A percentile compares a stretch with the other conserved stretches of the same genome.
phyloP scores from a whole-genome alignment of 768 basidiomycete species.

The Leccinum fibrillosum region DNA sequence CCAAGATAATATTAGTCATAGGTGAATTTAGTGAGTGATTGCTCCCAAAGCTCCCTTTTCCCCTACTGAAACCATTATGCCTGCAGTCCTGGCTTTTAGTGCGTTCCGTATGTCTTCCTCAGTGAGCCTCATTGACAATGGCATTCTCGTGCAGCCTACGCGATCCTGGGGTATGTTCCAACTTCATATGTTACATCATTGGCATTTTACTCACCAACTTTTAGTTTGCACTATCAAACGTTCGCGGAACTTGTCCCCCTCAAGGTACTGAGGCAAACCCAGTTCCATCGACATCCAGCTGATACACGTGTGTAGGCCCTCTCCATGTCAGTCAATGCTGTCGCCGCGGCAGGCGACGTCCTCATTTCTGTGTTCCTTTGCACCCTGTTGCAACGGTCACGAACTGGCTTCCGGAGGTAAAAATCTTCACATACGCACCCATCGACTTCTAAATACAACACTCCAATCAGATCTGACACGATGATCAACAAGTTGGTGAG shows the following conservation, averaged over 20 bases:
- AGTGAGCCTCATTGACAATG: slow-evolving; percentile 2
- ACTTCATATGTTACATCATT: neutral
- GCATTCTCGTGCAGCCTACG: slow-evolving; percentile 32
- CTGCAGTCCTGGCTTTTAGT: slow-evolving; percentile 34
- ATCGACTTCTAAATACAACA: neutral
- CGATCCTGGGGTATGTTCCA: slow-evolving; percentile 34
- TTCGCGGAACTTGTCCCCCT: slow-evolving; percentile 45
- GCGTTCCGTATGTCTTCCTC: slow-evolving; percentile 8
- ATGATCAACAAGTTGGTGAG: slow-evolving; percentile 49
- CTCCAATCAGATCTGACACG: slow-evolving; percentile 38
- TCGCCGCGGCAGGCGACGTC: neutral
- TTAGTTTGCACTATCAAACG: slow-evolving; percentile 40
- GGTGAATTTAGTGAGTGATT: slow-evolving; percentile 39
- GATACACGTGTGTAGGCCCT: neutral
- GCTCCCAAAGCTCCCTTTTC: no score
- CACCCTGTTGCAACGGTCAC: slow-evolving; percentile 43
- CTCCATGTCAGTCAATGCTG: neutral
- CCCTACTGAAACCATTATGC: slow-evolving; percentile 6
- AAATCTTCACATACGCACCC: neutral
- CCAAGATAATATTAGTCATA: slow-evolving; percentile 32
- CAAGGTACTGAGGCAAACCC: slow-evolving; percentile 34
- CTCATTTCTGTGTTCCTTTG: neutral
- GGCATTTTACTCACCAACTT: slow-evolving; percentile 4
- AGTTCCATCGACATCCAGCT: neutral
- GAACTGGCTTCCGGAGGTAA: slow-evolving; percentile 52